Evolutionary conservation across 1,139 yeast species (phyloP), one percentile per base, ranked within the genome.

Genomic region (Zygoascus meyerae): DNA sequence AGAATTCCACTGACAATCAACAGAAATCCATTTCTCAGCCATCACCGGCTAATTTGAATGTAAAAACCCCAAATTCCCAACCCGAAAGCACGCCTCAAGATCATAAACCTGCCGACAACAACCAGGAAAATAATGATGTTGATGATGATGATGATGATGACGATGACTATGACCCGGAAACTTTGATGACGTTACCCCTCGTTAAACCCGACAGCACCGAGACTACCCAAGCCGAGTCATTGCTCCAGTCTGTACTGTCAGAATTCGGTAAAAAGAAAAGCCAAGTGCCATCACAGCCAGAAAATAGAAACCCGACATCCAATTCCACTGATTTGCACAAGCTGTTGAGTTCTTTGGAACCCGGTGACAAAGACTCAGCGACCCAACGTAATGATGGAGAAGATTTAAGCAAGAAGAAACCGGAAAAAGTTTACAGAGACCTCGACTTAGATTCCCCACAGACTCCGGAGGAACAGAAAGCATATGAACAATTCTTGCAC

Each of bases 401-500:
- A 33, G 16, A 29, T 12, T 34, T 30, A 34, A 31, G 21, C 21
- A 29, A 34, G 28, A 38, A 39, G 34, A 34, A n/a, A 9, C 17
- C 17, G 38, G 37, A 32, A 11, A 30, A 31, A 14, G 36, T 11
- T 15, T 32, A 26, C 9, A 68, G 74, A 48, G 72, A 89, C 58
- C 83, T 87, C 1, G 79, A 82, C 57, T 65, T 83, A 35, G 71
- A 77, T 8, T 55, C 80, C 82, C 4, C 75, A 81, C 78, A 40
- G 14, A 64, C 78, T 1, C 61, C 67, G 0, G 74, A 72, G 40
- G 95, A 86, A 61, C 69, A 71, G 35, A 64, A 61, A 2, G 71
- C 71, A 8, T 86, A 75, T 57, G 70, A 72, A n/a, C 63, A 65
- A 5, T 83, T 78, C 55, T 63, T 75, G 16, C 61, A 66, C 31